Evolutionary conservation across 2,329 filamentous ascomycete genomes (phyloP).

Genomic region (Fusarium acutatum): DNA sequence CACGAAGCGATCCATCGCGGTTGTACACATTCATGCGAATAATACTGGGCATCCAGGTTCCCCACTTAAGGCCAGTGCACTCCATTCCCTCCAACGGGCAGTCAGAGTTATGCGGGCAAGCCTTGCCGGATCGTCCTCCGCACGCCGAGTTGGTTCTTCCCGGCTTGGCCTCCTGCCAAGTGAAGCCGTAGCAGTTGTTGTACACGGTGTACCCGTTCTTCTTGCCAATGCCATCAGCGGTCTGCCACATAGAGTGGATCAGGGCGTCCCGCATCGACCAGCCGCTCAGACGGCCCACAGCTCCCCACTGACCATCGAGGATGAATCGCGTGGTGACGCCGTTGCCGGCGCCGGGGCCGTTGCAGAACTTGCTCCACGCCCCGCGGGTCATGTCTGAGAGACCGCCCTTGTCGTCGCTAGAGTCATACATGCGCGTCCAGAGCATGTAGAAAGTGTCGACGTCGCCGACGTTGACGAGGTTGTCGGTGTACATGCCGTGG

Average conservation of each 20-base stretch:
- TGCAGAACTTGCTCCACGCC: conserved; percentile 5
- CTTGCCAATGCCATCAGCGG: background rate
- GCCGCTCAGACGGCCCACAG: background rate
- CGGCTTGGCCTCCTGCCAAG: background rate
- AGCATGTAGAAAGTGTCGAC: background rate
- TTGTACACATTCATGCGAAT: conserved; percentile 7
- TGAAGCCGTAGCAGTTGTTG: background rate
- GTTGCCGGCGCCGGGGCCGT: background rate
- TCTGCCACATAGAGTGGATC: background rate
- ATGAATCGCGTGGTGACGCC: background rate
- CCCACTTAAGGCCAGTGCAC: background rate
- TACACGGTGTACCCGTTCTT: background rate
- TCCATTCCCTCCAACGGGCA: conserved; percentile 4
- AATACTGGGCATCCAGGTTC: conserved; percentile 7
- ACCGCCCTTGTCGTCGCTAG: background rate
- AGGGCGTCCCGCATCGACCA: conserved; percentile 2
- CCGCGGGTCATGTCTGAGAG: background rate
- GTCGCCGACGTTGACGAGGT: background rate
- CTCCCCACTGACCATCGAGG: conserved; percentile 6
- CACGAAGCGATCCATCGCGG: background rate
- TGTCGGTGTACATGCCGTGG: conserved; percentile 4
- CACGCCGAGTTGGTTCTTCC: background rate
- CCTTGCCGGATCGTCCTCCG: background rate
- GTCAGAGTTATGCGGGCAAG: background rate
- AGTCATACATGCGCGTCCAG: conserved; percentile 1